A percentile compares a stretch with the other conserved stretches of the same genome.
Evolutionary conservation across 352 stramenopile species (phyloP).

Genomic region (Globisporangium polare): DNA sequence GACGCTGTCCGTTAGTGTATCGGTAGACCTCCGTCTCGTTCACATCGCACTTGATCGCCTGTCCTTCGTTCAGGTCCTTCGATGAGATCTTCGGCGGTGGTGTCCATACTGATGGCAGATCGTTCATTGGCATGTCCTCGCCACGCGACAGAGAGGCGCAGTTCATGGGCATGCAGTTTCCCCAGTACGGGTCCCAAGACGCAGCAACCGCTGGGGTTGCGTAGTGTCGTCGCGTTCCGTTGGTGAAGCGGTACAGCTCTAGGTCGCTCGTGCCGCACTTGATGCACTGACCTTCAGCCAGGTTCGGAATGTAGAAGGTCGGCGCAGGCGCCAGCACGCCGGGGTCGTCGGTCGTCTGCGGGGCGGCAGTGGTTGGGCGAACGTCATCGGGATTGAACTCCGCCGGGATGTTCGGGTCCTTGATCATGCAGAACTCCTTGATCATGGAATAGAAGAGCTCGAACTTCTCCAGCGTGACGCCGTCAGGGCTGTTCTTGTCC

Average conservation of each 20-base stretch:
- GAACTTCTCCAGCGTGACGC: conserved; percentile 8
- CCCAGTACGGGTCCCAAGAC: conserved; percentile 27
- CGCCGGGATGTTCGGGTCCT: conserved; percentile 11
- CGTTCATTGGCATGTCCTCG: conserved; percentile 8
- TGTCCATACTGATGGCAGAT: not conserved
- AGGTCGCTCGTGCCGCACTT: conserved; percentile 15
- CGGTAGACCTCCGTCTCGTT: conserved; percentile 14
- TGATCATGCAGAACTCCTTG: conserved; percentile 14
- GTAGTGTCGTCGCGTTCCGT: conserved; percentile 16
- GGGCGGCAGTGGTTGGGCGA: not conserved
- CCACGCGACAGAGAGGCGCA: conserved; percentile 13
- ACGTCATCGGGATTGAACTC: conserved; percentile 4
- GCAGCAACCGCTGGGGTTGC: conserved; percentile 14
- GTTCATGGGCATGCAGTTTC: conserved; percentile 3
- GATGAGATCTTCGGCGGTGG: not conserved
- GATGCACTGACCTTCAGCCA: conserved; percentile 13
- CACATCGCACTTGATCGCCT: conserved; percentile 18
- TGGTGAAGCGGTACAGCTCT: conserved; percentile 17
- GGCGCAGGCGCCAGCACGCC: not conserved
- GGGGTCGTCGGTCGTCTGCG: not conserved
- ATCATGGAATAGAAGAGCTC: conserved; percentile 19
- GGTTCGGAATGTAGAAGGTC: not conserved
- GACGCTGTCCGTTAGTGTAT: conserved; percentile 7
- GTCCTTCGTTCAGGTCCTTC: not conserved
- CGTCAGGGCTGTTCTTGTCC: conserved; percentile 2